These are phyloP conservation scores for Pythium monospermum DNA, from an alignment of 352 stramenopile genomes.

Conservation along the genomic window DNA sequence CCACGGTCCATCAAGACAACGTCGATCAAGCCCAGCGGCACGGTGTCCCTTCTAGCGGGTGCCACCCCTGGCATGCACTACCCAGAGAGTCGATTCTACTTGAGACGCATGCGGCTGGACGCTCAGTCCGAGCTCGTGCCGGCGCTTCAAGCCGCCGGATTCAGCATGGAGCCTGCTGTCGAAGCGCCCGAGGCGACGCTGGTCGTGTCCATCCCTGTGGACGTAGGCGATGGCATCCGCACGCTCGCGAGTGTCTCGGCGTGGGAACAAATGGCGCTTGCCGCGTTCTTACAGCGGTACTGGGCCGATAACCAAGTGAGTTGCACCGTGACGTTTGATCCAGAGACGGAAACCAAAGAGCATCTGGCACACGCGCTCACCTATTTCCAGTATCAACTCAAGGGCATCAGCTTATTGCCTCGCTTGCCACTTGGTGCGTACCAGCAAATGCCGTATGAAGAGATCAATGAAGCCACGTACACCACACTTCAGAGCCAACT, in stretches of 20 bases:
- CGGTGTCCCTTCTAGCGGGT: slow-evolving; percentile 89
- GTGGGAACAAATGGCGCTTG: slow-evolving; percentile 91
- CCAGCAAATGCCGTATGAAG: slow-evolving; percentile 90
- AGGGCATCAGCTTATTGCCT: slow-evolving; percentile 89
- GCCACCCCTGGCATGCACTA: slow-evolving; percentile 93
- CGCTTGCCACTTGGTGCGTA: slow-evolving; percentile 78
- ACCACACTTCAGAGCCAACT: slow-evolving; percentile 34
- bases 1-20: slow-evolving; percentile 92
- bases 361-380: slow-evolving; percentile 83
- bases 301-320: slow-evolving; percentile 95
- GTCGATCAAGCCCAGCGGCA: slow-evolving; percentile 88
- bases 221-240: slow-evolving; percentile 81
- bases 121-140: slow-evolving; percentile 76
- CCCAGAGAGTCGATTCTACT: slow-evolving; percentile 91
- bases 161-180: slow-evolving; percentile 70
- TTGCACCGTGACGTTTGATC: slow-evolving; percentile 93
- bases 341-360: slow-evolving; percentile 65
- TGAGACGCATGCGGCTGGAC: slow-evolving; percentile 86
- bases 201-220: slow-evolving; percentile 90
- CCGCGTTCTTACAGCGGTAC: slow-evolving; percentile 90
- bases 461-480: slow-evolving; percentile 76
- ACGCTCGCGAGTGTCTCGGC: slow-evolving; percentile 83
- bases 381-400: slow-evolving; percentile 94
- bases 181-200: slow-evolving; percentile 64
- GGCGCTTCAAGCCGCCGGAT: slow-evolving; percentile 62